Evolutionary conservation across 176 grass and related monocot species (phyloP).

Genomic region (Areca catechu): DNA sequence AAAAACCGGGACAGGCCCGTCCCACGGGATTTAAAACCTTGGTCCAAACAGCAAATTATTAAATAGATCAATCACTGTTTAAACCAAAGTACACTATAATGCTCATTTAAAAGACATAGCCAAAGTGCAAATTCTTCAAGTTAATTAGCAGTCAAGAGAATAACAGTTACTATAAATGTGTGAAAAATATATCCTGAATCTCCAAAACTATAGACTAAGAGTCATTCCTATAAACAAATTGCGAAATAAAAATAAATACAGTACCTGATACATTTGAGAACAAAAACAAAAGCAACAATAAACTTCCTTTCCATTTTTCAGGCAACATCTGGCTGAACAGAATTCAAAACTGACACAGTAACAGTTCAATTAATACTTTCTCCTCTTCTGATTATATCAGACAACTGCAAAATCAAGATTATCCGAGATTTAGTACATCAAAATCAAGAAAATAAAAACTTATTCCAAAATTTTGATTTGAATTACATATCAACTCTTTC

Average conservation of each 20-base stretch:
- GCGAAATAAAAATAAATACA: constrained; percentile 6
- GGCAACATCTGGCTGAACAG: constrained; percentile 28
- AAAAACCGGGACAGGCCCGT: too few species aligned
- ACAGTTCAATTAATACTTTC: constrained; percentile 1
- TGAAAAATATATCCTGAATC: too few species aligned
- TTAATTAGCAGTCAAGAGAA: too few species aligned
- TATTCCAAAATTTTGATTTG: constrained; percentile 6
- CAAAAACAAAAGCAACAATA: constrained; percentile 39
- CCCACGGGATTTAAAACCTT: too few species aligned
- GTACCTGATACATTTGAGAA: constrained; percentile 60
- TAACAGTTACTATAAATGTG: too few species aligned
- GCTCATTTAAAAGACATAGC: too few species aligned
- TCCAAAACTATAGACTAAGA: too few species aligned
- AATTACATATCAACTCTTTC: constrained; percentile 11
- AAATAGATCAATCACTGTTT: too few species aligned
- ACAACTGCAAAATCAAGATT: constrained; percentile 19
- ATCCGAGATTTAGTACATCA: not conserved
- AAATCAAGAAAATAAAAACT: constrained; percentile 8
- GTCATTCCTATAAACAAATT: too few species aligned
- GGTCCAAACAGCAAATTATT: too few species aligned
- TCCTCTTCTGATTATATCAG: constrained; percentile 8
- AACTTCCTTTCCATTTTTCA: constrained; percentile 14
- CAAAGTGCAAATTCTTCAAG: too few species aligned
- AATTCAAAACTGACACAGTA: not conserved
- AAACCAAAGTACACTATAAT: too few species aligned